These are phyloP conservation scores for Clohesyomyces aquaticus DNA, from an alignment of 495 filamentous ascomycete genomes.

Conservation along the genomic window DNA sequence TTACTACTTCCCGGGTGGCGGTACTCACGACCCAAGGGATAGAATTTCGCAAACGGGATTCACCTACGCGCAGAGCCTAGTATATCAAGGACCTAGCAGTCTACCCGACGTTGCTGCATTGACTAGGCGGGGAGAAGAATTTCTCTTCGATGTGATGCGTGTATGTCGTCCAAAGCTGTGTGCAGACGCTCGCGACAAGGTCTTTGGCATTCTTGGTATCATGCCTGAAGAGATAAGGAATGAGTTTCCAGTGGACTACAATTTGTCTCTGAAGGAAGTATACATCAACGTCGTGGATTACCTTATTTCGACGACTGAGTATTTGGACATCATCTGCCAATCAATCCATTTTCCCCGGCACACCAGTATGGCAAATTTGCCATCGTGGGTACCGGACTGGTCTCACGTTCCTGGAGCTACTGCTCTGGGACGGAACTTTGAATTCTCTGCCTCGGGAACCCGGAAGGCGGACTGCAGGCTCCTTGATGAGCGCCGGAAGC, in stretches of 20 bases:
- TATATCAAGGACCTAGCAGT: slow-evolving; percentile 29
- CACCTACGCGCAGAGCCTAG: slow-evolving; percentile 18
- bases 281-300: slow-evolving; percentile 43
- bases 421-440: slow-evolving; percentile 26
- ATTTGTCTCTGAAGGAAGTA: slow-evolving; percentile 38
- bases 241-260: slow-evolving; percentile 42
- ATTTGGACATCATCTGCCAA: slow-evolving; percentile 35
- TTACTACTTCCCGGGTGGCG: slow-evolving; percentile 9
- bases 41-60: slow-evolving; percentile 2
- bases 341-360: slow-evolving; percentile 26
- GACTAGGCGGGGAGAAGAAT: neutral
- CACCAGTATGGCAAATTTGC: slow-evolving; percentile 24
- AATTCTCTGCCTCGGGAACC: slow-evolving; percentile 38
- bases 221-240: slow-evolving; percentile 11
- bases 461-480: slow-evolving; percentile 31
- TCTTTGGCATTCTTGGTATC: slow-evolving; percentile 18
- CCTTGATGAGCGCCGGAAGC: slow-evolving; percentile 26
- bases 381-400: slow-evolving; percentile 46
- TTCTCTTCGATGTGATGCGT: slow-evolving; percentile 20
- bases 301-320: slow-evolving; percentile 38
- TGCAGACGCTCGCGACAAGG: slow-evolving; percentile 25
- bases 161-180: slow-evolving; percentile 17
- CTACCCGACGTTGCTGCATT: slow-evolving; percentile 11
- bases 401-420: slow-evolving; percentile 35
- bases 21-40: neutral